phyloP scores from a whole-genome alignment of 192 early-diverging fungal genomes.

The Linnemannia exigua region DNA sequence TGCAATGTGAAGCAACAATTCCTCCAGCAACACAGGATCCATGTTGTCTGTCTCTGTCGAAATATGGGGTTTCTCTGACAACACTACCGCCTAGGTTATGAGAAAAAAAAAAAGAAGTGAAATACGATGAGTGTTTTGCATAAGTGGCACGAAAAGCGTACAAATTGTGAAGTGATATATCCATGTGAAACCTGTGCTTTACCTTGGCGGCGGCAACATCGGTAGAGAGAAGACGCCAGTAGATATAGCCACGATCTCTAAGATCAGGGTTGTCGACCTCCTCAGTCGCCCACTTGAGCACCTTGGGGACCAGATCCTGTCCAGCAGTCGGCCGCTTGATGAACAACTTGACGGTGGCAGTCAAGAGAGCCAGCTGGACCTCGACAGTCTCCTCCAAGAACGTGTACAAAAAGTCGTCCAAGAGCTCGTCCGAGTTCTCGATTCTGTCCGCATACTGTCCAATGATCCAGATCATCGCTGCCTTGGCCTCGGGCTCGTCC shows the following conservation, averaged over 20 bases:
- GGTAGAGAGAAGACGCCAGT: constrained; percentile 96
- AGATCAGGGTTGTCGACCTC: constrained; percentile 97
- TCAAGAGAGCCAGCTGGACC: constrained; percentile 94
- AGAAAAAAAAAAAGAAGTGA: constrained; percentile 11
- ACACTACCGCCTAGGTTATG: constrained; percentile 78
- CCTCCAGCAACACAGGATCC: constrained; percentile 86
- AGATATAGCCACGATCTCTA: constrained; percentile 97
- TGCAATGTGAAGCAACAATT: constrained; percentile 89
- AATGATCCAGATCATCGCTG: constrained; percentile 99
- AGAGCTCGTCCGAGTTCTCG: constrained; percentile 93
- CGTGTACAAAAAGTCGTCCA: constrained; percentile 89
- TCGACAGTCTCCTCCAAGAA: constrained; percentile 93
- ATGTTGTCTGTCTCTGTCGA: constrained; percentile 95
- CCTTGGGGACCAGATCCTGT: constrained; percentile 93
- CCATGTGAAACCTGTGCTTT: background rate
- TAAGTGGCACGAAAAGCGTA: too few relatives aligned
- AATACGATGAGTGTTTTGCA: background rate
- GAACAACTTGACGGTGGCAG: constrained; percentile 96
- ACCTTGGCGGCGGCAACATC: constrained; percentile 92
- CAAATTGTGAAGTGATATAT: too few relatives aligned
- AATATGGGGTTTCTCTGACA: constrained; percentile 95
- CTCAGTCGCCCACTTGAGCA: constrained; percentile 96
- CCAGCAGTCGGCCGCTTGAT: constrained; percentile 93
- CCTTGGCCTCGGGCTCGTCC: constrained; percentile 98
- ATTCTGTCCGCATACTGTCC: constrained; percentile 98